These are phyloP conservation scores for Cadophora sp. DNA, from an alignment of 2,329 filamentous ascomycete genomes.

Conservation along the genomic window DNA sequence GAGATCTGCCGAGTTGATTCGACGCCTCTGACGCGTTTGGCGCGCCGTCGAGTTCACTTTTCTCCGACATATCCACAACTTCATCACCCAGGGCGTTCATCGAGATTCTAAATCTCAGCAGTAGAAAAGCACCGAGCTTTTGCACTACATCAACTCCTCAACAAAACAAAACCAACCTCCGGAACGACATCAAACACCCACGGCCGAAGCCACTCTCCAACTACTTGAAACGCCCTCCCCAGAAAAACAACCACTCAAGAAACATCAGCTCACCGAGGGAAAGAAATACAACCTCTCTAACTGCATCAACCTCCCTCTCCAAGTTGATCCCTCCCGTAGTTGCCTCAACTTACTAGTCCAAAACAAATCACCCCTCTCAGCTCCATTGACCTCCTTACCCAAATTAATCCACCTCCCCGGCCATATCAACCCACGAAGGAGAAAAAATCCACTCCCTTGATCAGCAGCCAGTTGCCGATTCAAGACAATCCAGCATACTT, in stretches of 20 bases:
- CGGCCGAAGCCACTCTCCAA: background rate
- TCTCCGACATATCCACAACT: conserved; percentile 6
- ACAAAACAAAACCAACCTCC: background rate
- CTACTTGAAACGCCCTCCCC: background rate
- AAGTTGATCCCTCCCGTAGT: too few relatives aligned
- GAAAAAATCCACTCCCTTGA: too few relatives aligned
- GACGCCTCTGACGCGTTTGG: conserved; percentile 6
- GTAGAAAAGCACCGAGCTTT: background rate
- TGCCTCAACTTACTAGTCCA: too few relatives aligned
- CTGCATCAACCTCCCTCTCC: background rate
- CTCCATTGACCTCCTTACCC: too few relatives aligned
- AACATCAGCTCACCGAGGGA: background rate
- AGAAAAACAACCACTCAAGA: background rate
- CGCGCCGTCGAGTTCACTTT: background rate
- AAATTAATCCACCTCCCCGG: too few relatives aligned
- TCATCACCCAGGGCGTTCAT: background rate
- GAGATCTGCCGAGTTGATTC: conserved; percentile 6
- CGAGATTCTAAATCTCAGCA: background rate
- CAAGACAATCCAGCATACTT: too few relatives aligned
- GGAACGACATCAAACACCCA: background rate
- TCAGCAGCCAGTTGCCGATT: too few relatives aligned
- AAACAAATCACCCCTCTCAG: too few relatives aligned
- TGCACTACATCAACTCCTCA: background rate
- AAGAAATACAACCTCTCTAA: background rate
- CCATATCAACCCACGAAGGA: too few relatives aligned